Conservation (phyloP, 257 asterid genomes). For the Salvia splendens region DNA sequence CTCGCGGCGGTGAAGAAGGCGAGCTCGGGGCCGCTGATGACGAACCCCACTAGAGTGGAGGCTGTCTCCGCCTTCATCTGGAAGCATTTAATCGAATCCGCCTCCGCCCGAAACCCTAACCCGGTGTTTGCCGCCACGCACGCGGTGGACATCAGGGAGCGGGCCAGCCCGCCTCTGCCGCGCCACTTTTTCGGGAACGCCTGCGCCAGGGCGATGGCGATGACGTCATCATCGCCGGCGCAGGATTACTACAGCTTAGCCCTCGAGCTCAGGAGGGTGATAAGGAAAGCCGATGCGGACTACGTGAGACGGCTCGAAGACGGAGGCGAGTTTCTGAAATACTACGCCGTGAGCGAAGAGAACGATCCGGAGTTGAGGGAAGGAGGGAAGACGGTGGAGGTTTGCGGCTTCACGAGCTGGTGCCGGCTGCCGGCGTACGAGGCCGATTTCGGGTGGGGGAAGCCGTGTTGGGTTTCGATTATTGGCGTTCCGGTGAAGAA, state of each 20-base stretch:
- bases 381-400: not conserved
- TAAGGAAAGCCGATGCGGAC: conserved; percentile 26
- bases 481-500: conserved; percentile 35
- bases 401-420: conserved; percentile 39
- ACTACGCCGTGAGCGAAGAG: conserved; percentile 6
- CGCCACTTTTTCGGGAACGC: conserved; percentile 29
- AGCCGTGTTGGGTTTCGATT: conserved; percentile 36
- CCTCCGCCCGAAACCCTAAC: not conserved
- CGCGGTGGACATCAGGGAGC: conserved; percentile 34
- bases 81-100: conserved; percentile 30
- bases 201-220: conserved; percentile 30
- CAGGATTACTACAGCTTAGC: conserved; percentile 24
- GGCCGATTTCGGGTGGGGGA: conserved; percentile 35
- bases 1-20: conserved; percentile 24
- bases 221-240: not conserved
- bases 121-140: conserved; percentile 25
- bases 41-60: conserved; percentile 20
- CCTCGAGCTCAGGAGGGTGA: conserved; percentile 20
- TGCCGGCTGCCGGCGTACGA: conserved; percentile 31
- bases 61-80: conserved; percentile 36
- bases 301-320: conserved; percentile 30
- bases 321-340: conserved; percentile 27
- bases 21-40: conserved; percentile 22
- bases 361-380: not conserved
- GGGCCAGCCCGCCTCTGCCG: conserved; percentile 39